Base-by-base conservation (phyloP, 306 rosid species). In the Crotalaria pallida region DNA sequence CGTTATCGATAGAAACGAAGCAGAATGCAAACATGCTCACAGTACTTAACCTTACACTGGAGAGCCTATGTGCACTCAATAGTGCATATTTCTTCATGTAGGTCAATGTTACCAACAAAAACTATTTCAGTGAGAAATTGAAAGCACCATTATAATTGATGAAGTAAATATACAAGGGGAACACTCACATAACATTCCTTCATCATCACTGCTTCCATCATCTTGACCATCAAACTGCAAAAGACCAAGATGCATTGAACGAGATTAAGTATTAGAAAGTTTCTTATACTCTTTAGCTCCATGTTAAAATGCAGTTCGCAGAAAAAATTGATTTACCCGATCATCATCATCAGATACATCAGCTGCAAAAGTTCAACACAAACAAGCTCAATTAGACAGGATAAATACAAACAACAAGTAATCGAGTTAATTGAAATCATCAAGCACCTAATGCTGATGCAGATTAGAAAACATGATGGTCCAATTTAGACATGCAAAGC, bases 151-250 rank as follows among this genome's bases (percentile, higher is more conserved):
- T 34, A 5, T 2, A 18, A 52, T 48, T 31, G 6, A 5, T 8
- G 16, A 71, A 72, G 15, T 23, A 53, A 40, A 43, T 34, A 51
- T 24, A 57, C 23, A 53, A 51, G 68, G 34, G 60, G 69, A 40
- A 77, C 45, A 88, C 98, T 89, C 64, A 92, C 98, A 92, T 34
- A 89, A 80, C 98, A 92, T 89, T 80, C 96, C 96, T 38, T 88
- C 98, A 3, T 92, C 98, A 51, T 87, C 95, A 23, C 90, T 84
- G 80, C 92, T 86, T 77, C 68, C 95, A 33, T 77, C 95, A 36
- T 89, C 96, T 72, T 84, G 83, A 51, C 76, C 87, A 15, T 44
- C 83, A 62, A 81, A 27, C 98, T 92, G 77, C 72, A 68, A 45
- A 77, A 73, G 53, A 74, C 24, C 36, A 82, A 60, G 62, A 47